These are phyloP conservation scores for Moesziomyces parantarcticus DNA, from an alignment of 1,284 basidiomycete species.

Conservation along the genomic window DNA sequence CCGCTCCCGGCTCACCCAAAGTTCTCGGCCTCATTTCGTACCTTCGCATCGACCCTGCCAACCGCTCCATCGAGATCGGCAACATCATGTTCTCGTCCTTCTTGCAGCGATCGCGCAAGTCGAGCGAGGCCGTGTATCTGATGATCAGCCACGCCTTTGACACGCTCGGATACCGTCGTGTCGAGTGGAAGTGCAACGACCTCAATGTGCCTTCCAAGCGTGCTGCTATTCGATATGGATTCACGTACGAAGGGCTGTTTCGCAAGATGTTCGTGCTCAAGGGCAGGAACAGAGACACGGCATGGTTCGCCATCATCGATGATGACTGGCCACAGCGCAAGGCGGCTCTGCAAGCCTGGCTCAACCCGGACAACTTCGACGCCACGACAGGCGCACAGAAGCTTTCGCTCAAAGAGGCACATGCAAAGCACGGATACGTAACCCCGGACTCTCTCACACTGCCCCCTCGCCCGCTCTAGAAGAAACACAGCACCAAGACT, in stretches of 20 bases:
- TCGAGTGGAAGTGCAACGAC: constrained; percentile 61
- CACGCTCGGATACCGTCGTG: constrained; percentile 33
- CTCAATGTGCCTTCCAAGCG: constrained; percentile 46
- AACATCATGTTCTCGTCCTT: constrained; percentile 45
- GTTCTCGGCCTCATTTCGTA: constrained; percentile 31
- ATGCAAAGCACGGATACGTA: constrained; percentile 20
- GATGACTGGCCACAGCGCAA: constrained; percentile 48
- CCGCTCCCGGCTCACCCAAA: not conserved
- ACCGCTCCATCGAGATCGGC: constrained; percentile 52
- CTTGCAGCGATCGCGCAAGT: constrained; percentile 42
- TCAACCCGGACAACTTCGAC: constrained; percentile 46
- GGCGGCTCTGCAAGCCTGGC: constrained; percentile 42
- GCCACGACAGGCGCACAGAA: constrained; percentile 10
- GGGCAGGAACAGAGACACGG: constrained; percentile 51
- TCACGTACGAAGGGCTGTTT: constrained; percentile 52
- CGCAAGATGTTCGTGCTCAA: constrained; percentile 48
- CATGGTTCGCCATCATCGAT: constrained; percentile 57
- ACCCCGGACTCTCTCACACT: constrained; percentile 13
- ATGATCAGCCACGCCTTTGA: constrained; percentile 44
- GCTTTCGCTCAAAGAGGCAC: constrained; percentile 26
- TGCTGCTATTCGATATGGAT: constrained; percentile 52
- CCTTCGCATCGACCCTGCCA: constrained; percentile 24
- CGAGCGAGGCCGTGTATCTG: constrained; percentile 50
- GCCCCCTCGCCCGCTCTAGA: constrained; percentile 21
- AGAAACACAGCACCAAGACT: too few relatives aligned